These are phyloP conservation scores for Dactylonectria estremocensis DNA, from an alignment of 2,329 filamentous ascomycete species.

Conservation along the genomic window DNA sequence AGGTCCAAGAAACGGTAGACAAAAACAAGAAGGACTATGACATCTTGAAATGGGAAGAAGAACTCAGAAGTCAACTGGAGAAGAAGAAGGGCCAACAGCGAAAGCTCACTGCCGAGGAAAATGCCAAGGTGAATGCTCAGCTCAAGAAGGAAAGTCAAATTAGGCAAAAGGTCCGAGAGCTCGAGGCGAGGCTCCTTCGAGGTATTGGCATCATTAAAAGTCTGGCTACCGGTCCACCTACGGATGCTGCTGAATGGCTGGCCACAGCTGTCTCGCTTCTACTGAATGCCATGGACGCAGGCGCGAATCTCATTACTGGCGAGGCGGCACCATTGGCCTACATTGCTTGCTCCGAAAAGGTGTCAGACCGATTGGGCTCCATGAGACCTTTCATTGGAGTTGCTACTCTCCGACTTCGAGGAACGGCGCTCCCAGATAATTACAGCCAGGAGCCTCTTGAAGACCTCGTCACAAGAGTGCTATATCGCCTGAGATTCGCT, in stretches of 20 bases:
- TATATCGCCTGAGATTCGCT: conserved; percentile 92
- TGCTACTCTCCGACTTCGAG: conserved; percentile 86
- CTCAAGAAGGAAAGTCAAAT: conserved; percentile 89
- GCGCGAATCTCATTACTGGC: conserved; percentile 85
- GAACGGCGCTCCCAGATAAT: conserved; percentile 79
- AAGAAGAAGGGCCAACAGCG: conserved; percentile 92
- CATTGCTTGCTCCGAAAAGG: conserved; percentile 82
- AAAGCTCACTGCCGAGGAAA: conserved; percentile 92
- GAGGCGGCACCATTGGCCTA: conserved; percentile 85
- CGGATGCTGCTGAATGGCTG: conserved; percentile 90
- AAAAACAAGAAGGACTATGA: conserved; percentile 97
- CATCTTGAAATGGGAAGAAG: conserved; percentile 96
- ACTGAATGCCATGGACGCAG: conserved; percentile 82
- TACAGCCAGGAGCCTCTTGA: conserved; percentile 86
- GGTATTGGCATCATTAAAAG: conserved; percentile 89
- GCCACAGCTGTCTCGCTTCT: conserved; percentile 83
- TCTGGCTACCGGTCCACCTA: conserved; percentile 89
- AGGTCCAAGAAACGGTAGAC: conserved; percentile 77
- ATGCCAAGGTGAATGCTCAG: conserved; percentile 91
- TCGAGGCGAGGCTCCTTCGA: conserved; percentile 81
- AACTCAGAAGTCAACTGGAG: conserved; percentile 88
- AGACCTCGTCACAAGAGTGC: conserved; percentile 85
- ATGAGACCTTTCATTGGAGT: conserved; percentile 89
- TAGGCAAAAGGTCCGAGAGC: conserved; percentile 77
- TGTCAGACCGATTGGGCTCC: conserved; percentile 80